Evolutionary conservation across 2,329 filamentous ascomycete species (phyloP).

Genomic region (Aspergillus sp.): DNA sequence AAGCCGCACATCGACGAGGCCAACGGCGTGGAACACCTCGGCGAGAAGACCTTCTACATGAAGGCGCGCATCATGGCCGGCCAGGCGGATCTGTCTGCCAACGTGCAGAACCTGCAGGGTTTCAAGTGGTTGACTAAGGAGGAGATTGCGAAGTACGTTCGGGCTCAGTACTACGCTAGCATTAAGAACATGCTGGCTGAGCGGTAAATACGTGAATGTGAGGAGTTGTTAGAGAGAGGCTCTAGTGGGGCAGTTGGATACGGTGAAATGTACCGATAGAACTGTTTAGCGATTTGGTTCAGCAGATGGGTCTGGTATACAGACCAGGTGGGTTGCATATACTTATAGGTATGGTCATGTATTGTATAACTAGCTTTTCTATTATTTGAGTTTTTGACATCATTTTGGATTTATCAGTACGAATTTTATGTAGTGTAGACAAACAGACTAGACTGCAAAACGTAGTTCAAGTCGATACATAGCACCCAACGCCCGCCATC

Average conservation of each 20-base stretch:
- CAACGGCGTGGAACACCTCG: constrained; percentile 48
- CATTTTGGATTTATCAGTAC: background rate
- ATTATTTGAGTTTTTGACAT: constrained; percentile 7
- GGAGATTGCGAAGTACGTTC: constrained; percentile 71
- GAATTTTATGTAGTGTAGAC: background rate
- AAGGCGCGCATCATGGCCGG: constrained; percentile 96
- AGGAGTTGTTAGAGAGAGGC: too few relatives aligned
- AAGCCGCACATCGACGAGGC: constrained; percentile 46
- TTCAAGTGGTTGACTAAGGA: constrained; percentile 93
- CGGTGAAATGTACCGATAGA: constrained; percentile 15
- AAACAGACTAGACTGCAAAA: background rate
- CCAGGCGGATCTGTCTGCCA: constrained; percentile 76
- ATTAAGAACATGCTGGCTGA: constrained; percentile 83
- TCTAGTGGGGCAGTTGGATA: too few relatives aligned
- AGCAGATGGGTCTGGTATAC: constrained; percentile 5
- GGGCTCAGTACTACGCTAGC: constrained; percentile 67
- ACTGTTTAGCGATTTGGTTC: constrained; percentile 1
- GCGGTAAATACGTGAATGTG: constrained; percentile 51
- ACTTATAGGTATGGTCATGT: constrained; percentile 19
- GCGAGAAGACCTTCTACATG: constrained; percentile 90
- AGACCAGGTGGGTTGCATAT: constrained; percentile 29
- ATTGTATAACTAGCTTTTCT: constrained; percentile 39
- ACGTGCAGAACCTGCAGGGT: constrained; percentile 71
- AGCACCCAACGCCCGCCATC: constrained; percentile 15
- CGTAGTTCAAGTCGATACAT: background rate